These are phyloP conservation scores for Thozetella sp. DNA, from an alignment of 495 filamentous ascomycete genomes.

Conservation along the genomic window DNA sequence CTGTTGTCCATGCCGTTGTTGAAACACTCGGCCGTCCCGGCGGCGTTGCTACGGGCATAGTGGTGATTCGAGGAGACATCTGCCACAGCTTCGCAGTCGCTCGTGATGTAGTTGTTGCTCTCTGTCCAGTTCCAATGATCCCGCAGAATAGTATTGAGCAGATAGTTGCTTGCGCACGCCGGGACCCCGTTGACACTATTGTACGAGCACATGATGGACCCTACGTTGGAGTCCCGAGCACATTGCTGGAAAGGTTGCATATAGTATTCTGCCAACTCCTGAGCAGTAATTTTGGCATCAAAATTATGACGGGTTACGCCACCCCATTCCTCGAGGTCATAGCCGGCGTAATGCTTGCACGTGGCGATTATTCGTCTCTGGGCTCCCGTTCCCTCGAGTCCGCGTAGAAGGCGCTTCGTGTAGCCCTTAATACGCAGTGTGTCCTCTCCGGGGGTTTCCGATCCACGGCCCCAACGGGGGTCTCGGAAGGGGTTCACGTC, in stretches of 20 bases:
- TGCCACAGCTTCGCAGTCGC: conserved; percentile 31
- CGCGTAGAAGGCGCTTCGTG: conserved; percentile 59
- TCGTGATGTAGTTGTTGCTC: conserved; percentile 39
- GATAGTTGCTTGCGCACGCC: conserved; percentile 40
- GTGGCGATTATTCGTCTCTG: conserved; percentile 58
- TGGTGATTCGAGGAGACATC: conserved; percentile 23
- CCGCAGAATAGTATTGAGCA: conserved; percentile 42
- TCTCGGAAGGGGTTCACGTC: conserved; percentile 66
- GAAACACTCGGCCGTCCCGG: conserved; percentile 31
- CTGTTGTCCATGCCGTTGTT: conserved; percentile 36
- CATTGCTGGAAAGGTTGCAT: conserved; percentile 47
- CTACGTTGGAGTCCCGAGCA: conserved; percentile 42
- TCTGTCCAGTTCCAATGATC: conserved; percentile 47
- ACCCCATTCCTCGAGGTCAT: conserved; percentile 59
- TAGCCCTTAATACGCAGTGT: conserved; percentile 46
- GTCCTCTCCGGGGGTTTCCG: conserved; percentile 15
- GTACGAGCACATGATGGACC: conserved; percentile 50
- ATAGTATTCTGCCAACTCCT: conserved; percentile 49
- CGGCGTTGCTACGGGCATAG: conserved; percentile 29
- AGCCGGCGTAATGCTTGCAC: conserved; percentile 67
- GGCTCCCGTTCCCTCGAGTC: conserved; percentile 52
- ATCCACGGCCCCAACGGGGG: conserved; percentile 40
- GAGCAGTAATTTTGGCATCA: conserved; percentile 31
- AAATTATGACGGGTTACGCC: conserved; percentile 29
- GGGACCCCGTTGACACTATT: conserved; percentile 48